Base-by-base conservation (phyloP, 441 rosid species). In the Syzygium syzygioides region DNA sequence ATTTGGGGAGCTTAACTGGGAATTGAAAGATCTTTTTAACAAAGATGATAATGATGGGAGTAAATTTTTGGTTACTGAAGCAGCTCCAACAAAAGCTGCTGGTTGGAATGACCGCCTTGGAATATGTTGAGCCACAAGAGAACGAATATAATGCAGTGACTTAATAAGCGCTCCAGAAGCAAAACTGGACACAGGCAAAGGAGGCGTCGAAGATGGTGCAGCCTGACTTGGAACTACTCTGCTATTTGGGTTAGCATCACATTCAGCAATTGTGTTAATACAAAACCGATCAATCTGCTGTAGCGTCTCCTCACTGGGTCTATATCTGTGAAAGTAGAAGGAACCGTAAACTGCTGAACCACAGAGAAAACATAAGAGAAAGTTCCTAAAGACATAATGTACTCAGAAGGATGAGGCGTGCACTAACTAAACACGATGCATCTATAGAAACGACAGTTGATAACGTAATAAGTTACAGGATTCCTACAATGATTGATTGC, bases 241-340 rank as follows among this genome's bases (percentile, higher is more conserved):
- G 85, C 93, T 93, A 86, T 93, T 95, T 88, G 93, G 93, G 91
- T 91, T 96, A 89, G 89, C 86, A 91, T 95, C 95, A 87, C 98
- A 98, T 90, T 98, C 99, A 45, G 95, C 92, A 92, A 96, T 95
- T 76, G 93, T 93, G 93, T 90, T 94, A 87, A 95, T 90, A 89
- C 99, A 98, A 91, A 98, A 98, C 79, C 96, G 94, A 91, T 98
- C 99, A 88, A 98, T 96, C 92, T 94, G 99, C 91, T 94, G 93
- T 88, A 97, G 91, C 45, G 98, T 96, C 92, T 97, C 99, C 93
- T 98, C 99, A 19, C 96, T 92, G 85, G 99, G 99, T 92, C 94
- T 97, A 94, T 96, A 98, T 92, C 99, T 98, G 96, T 93, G 93
- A 88, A 91, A 88, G 88, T 45, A 54, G 87, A 90, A 86, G 62